Conservation (phyloP, 331 rosid species). For the Telfairia occidentalis region DNA sequence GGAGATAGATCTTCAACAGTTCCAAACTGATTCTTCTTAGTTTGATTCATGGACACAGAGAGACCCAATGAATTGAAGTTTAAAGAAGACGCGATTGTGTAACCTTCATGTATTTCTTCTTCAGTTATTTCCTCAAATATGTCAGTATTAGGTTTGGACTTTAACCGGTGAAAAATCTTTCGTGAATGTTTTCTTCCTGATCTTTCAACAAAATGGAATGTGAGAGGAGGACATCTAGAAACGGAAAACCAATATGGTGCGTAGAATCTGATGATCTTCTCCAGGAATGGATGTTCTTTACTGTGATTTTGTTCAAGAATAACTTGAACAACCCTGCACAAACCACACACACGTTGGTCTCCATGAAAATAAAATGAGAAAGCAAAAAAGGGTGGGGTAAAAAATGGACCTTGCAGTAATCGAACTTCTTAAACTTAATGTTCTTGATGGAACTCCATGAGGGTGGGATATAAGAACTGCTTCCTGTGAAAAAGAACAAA, state of each 20-base stretch:
- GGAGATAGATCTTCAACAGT: slow-evolving; percentile 72
- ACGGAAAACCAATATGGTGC: slow-evolving; percentile 85
- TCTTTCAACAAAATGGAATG: slow-evolving; percentile 54
- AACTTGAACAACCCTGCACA: slow-evolving; percentile 80
- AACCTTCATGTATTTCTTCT: slow-evolving; percentile 74
- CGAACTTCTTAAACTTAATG: slow-evolving; percentile 79
- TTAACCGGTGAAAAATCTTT: slow-evolving; percentile 35
- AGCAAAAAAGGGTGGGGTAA: not conserved
- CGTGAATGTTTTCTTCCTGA: slow-evolving; percentile 39
- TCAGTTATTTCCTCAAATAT: slow-evolving; percentile 70
- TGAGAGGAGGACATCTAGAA: slow-evolving; percentile 81
- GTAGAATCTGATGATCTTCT: slow-evolving; percentile 62
- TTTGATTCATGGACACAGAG: slow-evolving; percentile 55
- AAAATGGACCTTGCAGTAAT: slow-evolving; percentile 74
- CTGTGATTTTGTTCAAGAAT: slow-evolving; percentile 69
- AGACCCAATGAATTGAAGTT: slow-evolving; percentile 73
- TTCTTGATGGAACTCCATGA: slow-evolving; percentile 52
- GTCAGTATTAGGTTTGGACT: slow-evolving; percentile 36
- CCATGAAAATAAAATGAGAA: slow-evolving; percentile 5
- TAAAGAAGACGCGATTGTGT: slow-evolving; percentile 69
- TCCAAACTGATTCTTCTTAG: slow-evolving; percentile 58
- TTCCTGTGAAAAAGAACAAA: slow-evolving; percentile 40
- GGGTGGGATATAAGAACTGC: slow-evolving; percentile 87
- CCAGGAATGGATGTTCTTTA: slow-evolving; percentile 43
- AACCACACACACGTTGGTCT: slow-evolving; percentile 20